phyloP scores from a whole-genome alignment of 768 basidiomycete genomes.

The Tricholoma hemisulphureum region DNA sequence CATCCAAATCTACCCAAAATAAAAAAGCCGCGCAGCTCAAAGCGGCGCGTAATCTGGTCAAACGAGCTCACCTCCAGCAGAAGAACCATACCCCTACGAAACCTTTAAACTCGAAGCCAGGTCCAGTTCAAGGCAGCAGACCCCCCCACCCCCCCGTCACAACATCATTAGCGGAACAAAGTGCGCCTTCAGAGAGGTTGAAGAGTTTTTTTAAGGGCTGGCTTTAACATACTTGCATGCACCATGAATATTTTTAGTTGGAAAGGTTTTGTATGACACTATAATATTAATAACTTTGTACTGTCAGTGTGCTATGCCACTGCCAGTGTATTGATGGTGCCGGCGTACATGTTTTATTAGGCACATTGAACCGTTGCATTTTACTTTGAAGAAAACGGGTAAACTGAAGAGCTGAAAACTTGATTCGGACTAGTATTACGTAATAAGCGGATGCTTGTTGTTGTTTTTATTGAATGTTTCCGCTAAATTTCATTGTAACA shows the following conservation, averaged over 20 bases:
- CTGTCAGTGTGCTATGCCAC: too few species aligned
- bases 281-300: too few species aligned
- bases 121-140: neutral
- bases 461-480: conserved; percentile 32
- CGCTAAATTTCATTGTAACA: conserved; percentile 23
- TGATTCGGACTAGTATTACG: neutral
- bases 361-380: too few species aligned
- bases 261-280: too few species aligned
- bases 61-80: neutral
- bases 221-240: neutral
- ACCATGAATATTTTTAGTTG: too few species aligned
- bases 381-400: too few species aligned
- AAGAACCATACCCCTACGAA: neutral
- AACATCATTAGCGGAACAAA: neutral
- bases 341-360: too few species aligned
- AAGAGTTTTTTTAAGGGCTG: neutral
- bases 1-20: neutral
- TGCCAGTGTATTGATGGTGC: too few species aligned
- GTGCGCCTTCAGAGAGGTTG: neutral
- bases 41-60: conserved; percentile 3
- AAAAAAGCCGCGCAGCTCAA: conserved; percentile 1
- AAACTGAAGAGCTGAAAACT: too few species aligned
- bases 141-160: neutral
- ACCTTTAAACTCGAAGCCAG: neutral
- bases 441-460: conserved; percentile 18